Evolutionary conservation across 805 yeast genomes (phyloP), one percentile per base, ranked within the genome.

Genomic region (Saccharomycopsis olivae): DNA sequence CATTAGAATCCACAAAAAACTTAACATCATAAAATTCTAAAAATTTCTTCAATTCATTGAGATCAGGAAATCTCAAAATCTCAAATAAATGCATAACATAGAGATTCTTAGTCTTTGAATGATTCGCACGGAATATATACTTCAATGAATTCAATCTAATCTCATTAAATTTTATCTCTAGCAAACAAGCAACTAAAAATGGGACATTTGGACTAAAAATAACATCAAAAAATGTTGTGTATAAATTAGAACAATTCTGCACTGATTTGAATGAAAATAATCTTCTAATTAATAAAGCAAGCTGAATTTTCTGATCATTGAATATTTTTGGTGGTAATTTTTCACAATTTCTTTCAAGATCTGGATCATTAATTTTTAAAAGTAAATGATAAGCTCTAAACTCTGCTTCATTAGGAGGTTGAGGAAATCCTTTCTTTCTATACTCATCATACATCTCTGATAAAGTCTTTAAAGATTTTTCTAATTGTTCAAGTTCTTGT

Each of bases 401-500:
- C 55, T 92, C 98, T 0, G 96, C 83, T 58, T 92, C 97, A 51
- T 86, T 84, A 0, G 87, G 83, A 32, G 83, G 73, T 4, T 44
- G 46, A 0, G 84, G 76, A 29, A 30, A 38, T 2, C 87, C 89
- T 43, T 70, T 68, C 20, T 77, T 73, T 33, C 94, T 65, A 9
- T 78, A 78, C 52, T 83, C 95, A 40, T 75, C 74, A 53, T 92
- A 92, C 55, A 87, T 83, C 54, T 92, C 96, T 2, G 83, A 71
- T 27, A 92, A 62, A 0, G 97, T 83, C 53, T 89, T 95, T 35
- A 92, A 58, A 0, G 96, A 83, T 53, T 92, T 92, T 54, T 84
- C 87, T 55, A 92, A 71, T 55, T 92, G 98, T 57, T 92, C 98
- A 14, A 89, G 56, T 60, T 92, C 98, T 58, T 92, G 98, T 56